These are phyloP conservation scores for apple (Malus domestica) DNA, from an alignment of 306 rosid genomes.

Conservation along the genomic window DNA sequence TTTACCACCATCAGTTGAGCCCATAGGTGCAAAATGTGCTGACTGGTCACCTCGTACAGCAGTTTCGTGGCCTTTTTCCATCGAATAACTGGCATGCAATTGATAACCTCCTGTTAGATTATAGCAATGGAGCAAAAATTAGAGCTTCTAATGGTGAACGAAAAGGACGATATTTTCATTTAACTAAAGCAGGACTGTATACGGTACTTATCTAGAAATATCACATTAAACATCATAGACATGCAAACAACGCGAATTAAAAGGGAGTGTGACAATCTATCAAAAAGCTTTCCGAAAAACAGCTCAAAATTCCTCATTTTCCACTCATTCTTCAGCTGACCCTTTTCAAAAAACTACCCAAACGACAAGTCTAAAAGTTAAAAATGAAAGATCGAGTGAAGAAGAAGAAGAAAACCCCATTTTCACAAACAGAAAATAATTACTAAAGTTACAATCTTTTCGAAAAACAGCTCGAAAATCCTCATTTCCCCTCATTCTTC, in stretches of 20 bases:
- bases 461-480: no score
- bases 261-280: background rate
- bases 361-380: background rate
- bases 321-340: background rate
- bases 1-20: slow-evolving; percentile 14
- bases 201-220: no score
- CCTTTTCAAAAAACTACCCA: background rate
- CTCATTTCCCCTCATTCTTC: no score
- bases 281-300: background rate
- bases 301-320: background rate
- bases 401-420: background rate
- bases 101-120: slow-evolving; percentile 40
- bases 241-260: slow-evolving; percentile 8
- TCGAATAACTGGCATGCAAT: slow-evolving; percentile 38
- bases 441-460: no score
- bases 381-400: background rate
- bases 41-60: slow-evolving; percentile 29
- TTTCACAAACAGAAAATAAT: no score
- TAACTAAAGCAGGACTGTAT: background rate
- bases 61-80: slow-evolving; percentile 42
- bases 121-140: background rate
- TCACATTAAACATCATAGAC: slow-evolving; percentile 4
- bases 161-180: background rate
- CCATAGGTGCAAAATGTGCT: slow-evolving; percentile 18
- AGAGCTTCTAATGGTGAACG: slow-evolving; percentile 12